These are phyloP conservation scores for Zygotorulaspora danielsina DNA, from an alignment of 805 yeast genomes.

Conservation along the genomic window DNA sequence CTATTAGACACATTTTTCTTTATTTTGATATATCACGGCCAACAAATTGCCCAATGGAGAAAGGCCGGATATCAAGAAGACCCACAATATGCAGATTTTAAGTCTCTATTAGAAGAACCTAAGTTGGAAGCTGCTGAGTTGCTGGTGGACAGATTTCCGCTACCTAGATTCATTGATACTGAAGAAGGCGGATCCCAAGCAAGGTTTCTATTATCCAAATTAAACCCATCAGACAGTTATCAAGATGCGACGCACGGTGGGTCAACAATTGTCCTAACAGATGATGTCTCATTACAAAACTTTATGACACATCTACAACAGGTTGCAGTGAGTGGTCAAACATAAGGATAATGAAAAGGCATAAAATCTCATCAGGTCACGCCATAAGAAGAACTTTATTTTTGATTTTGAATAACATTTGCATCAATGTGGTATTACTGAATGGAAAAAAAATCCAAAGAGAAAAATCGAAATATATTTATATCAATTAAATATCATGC, in stretches of 20 bases:
- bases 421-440: too few relatives aligned
- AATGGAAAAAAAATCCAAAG: too few relatives aligned
- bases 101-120: slow-evolving; percentile 81
- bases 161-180: slow-evolving; percentile 95
- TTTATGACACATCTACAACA: slow-evolving; percentile 93
- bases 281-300: slow-evolving; percentile 90
- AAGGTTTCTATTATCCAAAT: slow-evolving; percentile 87
- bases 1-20: slow-evolving; percentile 95
- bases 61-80: slow-evolving; percentile 90
- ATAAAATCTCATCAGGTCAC: too few relatives aligned
- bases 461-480: not conserved
- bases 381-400: too few relatives aligned
- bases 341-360: slow-evolving; percentile 15
- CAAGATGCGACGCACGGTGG: slow-evolving; percentile 50
- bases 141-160: slow-evolving; percentile 89
- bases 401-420: too few relatives aligned
- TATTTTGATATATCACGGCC: slow-evolving; percentile 92
- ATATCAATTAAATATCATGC: not conserved
- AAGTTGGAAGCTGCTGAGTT: slow-evolving; percentile 88
- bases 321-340: slow-evolving; percentile 63
- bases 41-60: slow-evolving; percentile 93
- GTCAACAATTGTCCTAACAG: slow-evolving; percentile 84
- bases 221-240: slow-evolving; percentile 89
- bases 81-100: slow-evolving; percentile 84
- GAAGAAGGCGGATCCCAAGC: slow-evolving; percentile 99